A percentile compares a stretch with the other conserved stretches of the same genome.
These are phyloP conservation scores for Hemileccinum impolitum DNA, from an alignment of 768 basidiomycete genomes.

Conservation along the genomic window DNA sequence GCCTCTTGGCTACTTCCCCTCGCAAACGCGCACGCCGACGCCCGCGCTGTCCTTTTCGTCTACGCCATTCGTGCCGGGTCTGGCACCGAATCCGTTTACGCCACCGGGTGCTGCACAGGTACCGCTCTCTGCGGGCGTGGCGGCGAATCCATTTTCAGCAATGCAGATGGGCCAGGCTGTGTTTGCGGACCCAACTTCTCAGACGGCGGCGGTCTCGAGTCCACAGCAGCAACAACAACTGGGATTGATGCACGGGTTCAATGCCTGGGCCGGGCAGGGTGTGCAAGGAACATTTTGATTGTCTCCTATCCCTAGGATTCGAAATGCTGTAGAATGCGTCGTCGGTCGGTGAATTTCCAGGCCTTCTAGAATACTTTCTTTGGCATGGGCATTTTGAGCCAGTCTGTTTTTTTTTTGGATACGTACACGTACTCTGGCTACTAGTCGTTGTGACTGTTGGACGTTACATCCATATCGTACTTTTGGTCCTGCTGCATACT, in stretches of 20 bases:
- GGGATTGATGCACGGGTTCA: conserved; percentile 12
- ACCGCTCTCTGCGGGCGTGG: conserved; percentile 15
- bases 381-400: too few species aligned
- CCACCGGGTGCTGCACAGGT: conserved; percentile 18
- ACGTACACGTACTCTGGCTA: background rate
- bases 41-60: conserved; percentile 3
- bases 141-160: conserved; percentile 18
- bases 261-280: conserved; percentile 19
- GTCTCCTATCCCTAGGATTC: background rate
- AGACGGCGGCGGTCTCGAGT: conserved; percentile 1
- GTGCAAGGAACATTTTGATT: conserved; percentile 17
- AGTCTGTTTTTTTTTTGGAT: background rate
- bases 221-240: conserved; percentile 27
- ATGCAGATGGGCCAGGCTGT: conserved; percentile 14
- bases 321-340: too few species aligned
- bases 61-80: conserved; percentile 2
- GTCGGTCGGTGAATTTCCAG: too few species aligned
- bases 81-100: conserved; percentile 22
- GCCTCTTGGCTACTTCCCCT: background rate
- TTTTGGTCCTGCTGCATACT: background rate
- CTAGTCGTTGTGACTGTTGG: background rate
- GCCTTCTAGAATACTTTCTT: background rate
- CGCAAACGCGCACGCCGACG: background rate
- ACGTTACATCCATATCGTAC: background rate
- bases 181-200: conserved; percentile 28